Evolutionary conservation across 208 protist species (phyloP).

Genomic region (Trypanosoma lewisi): DNA sequence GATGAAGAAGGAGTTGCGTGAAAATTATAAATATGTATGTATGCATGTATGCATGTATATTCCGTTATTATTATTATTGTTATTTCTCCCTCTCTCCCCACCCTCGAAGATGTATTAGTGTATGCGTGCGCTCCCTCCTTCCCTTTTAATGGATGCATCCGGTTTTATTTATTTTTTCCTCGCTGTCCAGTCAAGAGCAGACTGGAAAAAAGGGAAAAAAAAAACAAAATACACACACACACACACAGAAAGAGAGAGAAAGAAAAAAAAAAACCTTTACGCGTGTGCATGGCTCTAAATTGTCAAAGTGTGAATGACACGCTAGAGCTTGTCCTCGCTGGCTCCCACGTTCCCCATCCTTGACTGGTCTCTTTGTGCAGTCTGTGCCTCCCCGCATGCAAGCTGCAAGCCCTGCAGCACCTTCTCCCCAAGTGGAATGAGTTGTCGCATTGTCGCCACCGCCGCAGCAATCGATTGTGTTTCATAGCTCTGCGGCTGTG

Average conservation of each 20-base stretch:
- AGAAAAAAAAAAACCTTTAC: neutral
- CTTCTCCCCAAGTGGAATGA: conserved; percentile 46
- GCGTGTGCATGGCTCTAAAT: too few species aligned
- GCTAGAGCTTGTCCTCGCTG: too few species aligned
- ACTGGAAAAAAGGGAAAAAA: neutral
- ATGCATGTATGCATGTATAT: conserved; percentile 9
- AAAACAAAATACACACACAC: neutral
- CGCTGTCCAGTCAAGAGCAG: too few species aligned
- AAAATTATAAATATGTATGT: conserved; percentile 4
- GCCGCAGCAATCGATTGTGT: conserved; percentile 12
- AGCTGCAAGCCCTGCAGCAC: conserved; percentile 36
- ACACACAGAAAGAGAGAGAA: neutral
- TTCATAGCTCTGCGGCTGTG: neutral
- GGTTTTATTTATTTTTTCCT: too few species aligned
- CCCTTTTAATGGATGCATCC: too few species aligned
- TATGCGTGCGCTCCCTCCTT: neutral
- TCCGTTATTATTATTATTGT: neutral
- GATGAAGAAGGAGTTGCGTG: neutral
- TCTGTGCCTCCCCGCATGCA: neutral
- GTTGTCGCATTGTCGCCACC: conserved; percentile 45
- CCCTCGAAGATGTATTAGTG: too few species aligned
- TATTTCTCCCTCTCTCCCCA: neutral
- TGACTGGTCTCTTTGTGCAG: neutral
- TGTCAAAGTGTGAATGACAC: too few species aligned
- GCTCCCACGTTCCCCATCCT: too few species aligned